These are phyloP conservation scores for Cyberlindnera amylophila DNA, from an alignment of 805 yeast genomes.

Conservation along the genomic window DNA sequence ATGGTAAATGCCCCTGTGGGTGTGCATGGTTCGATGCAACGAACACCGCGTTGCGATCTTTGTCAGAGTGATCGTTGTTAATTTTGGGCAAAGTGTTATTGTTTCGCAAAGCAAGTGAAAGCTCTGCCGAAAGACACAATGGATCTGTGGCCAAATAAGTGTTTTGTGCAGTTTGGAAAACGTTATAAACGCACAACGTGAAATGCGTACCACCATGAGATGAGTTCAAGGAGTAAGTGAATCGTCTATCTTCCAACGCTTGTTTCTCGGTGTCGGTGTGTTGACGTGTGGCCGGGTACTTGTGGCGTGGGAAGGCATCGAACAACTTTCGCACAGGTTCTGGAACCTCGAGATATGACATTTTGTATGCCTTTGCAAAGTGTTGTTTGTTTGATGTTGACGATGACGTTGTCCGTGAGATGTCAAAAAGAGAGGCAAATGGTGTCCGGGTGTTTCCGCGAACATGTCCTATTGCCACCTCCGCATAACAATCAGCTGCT, in stretches of 20 bases:
- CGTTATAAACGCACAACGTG: slow-evolving; percentile 52
- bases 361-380: not conserved
- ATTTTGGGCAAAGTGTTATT: slow-evolving; percentile 38
- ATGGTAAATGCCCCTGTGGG: slow-evolving; percentile 47
- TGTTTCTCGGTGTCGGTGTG: slow-evolving; percentile 27
- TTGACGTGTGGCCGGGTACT: slow-evolving; percentile 36
- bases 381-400: too few relatives aligned
- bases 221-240: slow-evolving; percentile 12
- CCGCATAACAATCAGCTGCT: not conserved
- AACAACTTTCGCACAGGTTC: slow-evolving; percentile 41
- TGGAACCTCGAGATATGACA: slow-evolving; percentile 32
- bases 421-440: too few relatives aligned
- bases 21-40: slow-evolving; percentile 48
- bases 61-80: slow-evolving; percentile 14
- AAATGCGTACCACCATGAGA: slow-evolving; percentile 29
- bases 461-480: too few relatives aligned
- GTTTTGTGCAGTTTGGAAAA: slow-evolving; percentile 30
- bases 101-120: slow-evolving; percentile 45
- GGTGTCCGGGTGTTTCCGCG: too few relatives aligned
- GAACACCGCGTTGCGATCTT: slow-evolving; percentile 34
- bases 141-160: slow-evolving; percentile 55
- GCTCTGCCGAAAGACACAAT: slow-evolving; percentile 43
- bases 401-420: too few relatives aligned
- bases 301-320: slow-evolving; percentile 47
- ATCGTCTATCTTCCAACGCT: slow-evolving; percentile 25